phyloP scores from a whole-genome alignment of 129 eudicot species.

The Flaveria brownii region DNA sequence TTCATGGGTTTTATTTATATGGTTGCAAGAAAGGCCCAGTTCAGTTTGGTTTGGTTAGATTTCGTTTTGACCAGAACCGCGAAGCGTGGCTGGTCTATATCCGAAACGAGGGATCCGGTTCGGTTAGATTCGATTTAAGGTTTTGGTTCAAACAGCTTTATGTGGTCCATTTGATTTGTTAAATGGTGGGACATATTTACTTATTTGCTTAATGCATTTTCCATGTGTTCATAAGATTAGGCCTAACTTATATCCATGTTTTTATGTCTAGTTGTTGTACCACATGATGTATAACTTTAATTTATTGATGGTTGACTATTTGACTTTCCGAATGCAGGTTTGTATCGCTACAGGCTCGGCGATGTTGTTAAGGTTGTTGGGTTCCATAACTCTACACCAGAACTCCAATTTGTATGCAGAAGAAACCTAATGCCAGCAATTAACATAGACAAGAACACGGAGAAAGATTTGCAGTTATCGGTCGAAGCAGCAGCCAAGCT shows the following conservation, averaged over 20 bases:
- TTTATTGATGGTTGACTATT: slow-evolving; percentile 20
- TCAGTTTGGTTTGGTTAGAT: slow-evolving; percentile 1
- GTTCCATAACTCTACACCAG: slow-evolving; percentile 83
- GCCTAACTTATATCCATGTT: neutral
- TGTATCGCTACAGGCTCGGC: slow-evolving; percentile 80
- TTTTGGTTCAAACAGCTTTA: too few species aligned
- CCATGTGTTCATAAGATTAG: too few species aligned
- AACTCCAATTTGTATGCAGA: slow-evolving; percentile 81
- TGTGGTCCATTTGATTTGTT: too few species aligned
- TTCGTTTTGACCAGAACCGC: too few species aligned
- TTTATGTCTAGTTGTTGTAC: slow-evolving; percentile 11
- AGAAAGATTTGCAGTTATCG: slow-evolving; percentile 64
- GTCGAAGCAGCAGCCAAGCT: slow-evolving; percentile 70
- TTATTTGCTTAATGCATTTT: too few species aligned
- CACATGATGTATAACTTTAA: slow-evolving; percentile 10
- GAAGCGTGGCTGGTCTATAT: too few species aligned
- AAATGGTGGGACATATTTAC: too few species aligned
- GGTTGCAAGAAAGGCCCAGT: neutral
- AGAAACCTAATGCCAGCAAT: slow-evolving; percentile 70
- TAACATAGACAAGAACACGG: slow-evolving; percentile 88
- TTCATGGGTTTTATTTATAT: slow-evolving; percentile 40
- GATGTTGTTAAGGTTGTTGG: slow-evolving; percentile 86
- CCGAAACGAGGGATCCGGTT: too few species aligned
- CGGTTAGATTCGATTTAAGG: too few species aligned
- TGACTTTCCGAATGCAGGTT: slow-evolving; percentile 49